Evolutionary conservation across 768 basidiomycete genomes (phyloP), one percentile per base, ranked within the genome.

Genomic region (Leccinum barrowsii): DNA sequence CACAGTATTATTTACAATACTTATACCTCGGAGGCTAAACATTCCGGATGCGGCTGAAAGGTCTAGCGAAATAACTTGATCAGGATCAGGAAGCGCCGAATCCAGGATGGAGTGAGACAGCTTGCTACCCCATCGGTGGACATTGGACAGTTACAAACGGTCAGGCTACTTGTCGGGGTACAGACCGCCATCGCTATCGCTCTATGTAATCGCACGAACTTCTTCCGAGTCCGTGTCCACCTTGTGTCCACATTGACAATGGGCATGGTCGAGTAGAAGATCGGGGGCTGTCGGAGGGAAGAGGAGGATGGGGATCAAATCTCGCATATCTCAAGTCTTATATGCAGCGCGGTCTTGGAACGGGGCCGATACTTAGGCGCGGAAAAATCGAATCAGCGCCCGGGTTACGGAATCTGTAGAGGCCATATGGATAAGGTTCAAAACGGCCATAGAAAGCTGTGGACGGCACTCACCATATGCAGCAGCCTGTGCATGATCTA

Each of bases 231-330:
- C 28, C 28, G 2, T 28, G 0, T 8, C 28, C 28, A 8, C 15
- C 34, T 34, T 32, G 30, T 32, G 30, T 32, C 30, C 30, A 10
- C 10, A 26, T 35, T 11, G 17, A 46, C 12, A n/a, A 26, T 1
- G 35, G 52, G n/a, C 65, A 67, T 66, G 49, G 19, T 30, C 30
- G 30, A 28, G 34, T 19, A 7, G 49, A 30, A 13, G 13, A 28
- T 5, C 24, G 3, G 12, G 15, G 24, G 13, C 34, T n/a, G 22
- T 17, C 35, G 52, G 37, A 32, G 30, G 11, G 56, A 54, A 35
- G 13, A 28, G 3, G 28, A n/a, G 0, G 21, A 30, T 52, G 4
- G 22, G 50, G 34, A 32, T 13, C 17, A 1, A 34, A 19, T 40
- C 37, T 17, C 7, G 40, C n/a, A 42, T 42, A 42, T 42, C 40